Conservation (phyloP, 192 early-diverging fungal genomes). For the Spizellomyces punctatus region DNA sequence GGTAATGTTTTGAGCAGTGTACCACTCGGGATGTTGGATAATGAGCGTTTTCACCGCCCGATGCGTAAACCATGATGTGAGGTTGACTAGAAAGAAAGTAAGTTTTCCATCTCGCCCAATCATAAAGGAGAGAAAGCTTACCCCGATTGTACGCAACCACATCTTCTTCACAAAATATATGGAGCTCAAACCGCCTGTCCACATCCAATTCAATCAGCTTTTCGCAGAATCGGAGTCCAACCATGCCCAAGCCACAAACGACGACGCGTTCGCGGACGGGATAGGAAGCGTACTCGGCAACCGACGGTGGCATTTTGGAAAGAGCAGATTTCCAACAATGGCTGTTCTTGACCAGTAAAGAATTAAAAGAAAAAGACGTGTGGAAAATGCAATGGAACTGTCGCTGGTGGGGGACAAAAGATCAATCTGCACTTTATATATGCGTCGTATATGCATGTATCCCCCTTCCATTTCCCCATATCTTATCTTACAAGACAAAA, state of each 20-base stretch:
- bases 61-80: conserved; percentile 67
- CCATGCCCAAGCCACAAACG: conserved; percentile 72
- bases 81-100: conserved; percentile 43
- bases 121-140: background rate
- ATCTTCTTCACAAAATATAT: conserved; percentile 61
- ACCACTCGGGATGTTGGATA: conserved; percentile 54
- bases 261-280: conserved; percentile 35
- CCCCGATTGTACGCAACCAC: conserved; percentile 64
- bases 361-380: too few relatives aligned
- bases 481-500: too few relatives aligned
- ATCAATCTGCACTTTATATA: too few relatives aligned
- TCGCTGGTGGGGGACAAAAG: too few relatives aligned
- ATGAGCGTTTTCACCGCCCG: conserved; percentile 43
- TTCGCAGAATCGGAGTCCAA: conserved; percentile 66
- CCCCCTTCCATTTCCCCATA: too few relatives aligned
- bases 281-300: too few relatives aligned
- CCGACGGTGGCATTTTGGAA: too few relatives aligned
- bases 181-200: conserved; percentile 46
- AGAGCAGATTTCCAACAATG: too few relatives aligned
- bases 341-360: too few relatives aligned
- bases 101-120: too few relatives aligned
- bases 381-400: too few relatives aligned
- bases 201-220: conserved; percentile 60
- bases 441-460: too few relatives aligned
- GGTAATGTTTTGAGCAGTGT: conserved; percentile 49